Evolutionary conservation across 2,329 filamentous ascomycete genomes (phyloP), one percentile per base, ranked within the genome.

Genomic region (Nigrograna mackinnonii): DNA sequence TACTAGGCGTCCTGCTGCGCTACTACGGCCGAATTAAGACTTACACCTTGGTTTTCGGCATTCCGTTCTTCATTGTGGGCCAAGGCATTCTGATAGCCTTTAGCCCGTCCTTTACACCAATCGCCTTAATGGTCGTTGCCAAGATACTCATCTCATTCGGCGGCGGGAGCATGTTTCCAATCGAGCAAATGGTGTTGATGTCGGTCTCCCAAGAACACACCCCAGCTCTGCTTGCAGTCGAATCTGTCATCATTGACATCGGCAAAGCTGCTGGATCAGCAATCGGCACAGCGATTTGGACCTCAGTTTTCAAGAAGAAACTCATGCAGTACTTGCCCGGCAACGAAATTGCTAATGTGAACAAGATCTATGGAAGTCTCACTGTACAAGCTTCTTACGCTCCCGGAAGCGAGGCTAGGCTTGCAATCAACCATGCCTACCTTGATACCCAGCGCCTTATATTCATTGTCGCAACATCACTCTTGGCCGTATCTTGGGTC

Each of bases 381-480:
- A 22, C 7, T 7, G 17, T 43, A 54, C 66, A 9, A 37, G 44
- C 12, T 45, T 58, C 4, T 26, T 72, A 75, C 38, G 69, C 73
- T 0, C 58, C 73, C 0, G 76, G 73, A 2, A 76, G 72, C 0
- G 62, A 66, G 0, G 66, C 67, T 20, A 64, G 74, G 11, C 59
- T 68, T 5, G 69, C 64, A 0, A 69, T 75, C 7, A 67, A 76
- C 32, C 46, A 62, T 17, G 67, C 68, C 4, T 78, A 78, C 42
- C 64, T 66, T 36, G 57, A 72, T 35, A 66, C 69, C 0, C 74
- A 78, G 55, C 60, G 69, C 9, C 47, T 76, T 22, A 61, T 79
- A 24, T 73, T 73, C 36, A 76, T 77, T 41, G 71, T 73, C 1
- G 75, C 74, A 12, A 48, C 46, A 5, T 47, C 38, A 4, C 47